Percentiles rank a stretch among this genome's conserved stretches.
Evolutionary conservation across 805 yeast species (phyloP).

Genomic region (Candida koratica): DNA sequence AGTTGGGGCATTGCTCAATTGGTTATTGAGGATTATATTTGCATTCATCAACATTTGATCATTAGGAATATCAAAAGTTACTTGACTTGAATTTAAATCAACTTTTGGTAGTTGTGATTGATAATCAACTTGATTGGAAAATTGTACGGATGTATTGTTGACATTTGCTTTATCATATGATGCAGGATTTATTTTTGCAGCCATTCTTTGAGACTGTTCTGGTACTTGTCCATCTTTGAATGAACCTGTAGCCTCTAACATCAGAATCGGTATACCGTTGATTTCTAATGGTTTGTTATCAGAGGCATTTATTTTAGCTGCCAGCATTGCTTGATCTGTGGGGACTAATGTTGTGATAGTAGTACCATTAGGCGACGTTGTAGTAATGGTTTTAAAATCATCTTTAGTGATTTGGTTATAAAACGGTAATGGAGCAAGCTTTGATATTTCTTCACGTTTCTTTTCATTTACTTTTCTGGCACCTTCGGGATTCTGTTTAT

Average conservation of each 20-base stretch:
- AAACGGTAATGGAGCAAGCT: slow-evolving; percentile 75
- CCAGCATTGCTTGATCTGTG: slow-evolving; percentile 68
- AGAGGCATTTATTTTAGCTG: slow-evolving; percentile 52
- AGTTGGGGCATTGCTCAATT: slow-evolving; percentile 6
- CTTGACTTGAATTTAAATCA: slow-evolving; percentile 6
- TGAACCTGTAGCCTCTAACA: slow-evolving; percentile 77
- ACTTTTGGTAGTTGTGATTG: slow-evolving; percentile 5
- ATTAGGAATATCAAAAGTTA: slow-evolving; percentile 12
- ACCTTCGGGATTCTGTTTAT: slow-evolving; percentile 19
- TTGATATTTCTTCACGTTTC: slow-evolving; percentile 17
- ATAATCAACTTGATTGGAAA: not conserved
- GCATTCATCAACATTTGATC: slow-evolving; percentile 11
- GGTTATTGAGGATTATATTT: slow-evolving; percentile 10
- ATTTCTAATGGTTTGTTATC: slow-evolving; percentile 52
- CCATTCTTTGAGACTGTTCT: not conserved
- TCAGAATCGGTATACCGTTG: slow-evolving; percentile 63
- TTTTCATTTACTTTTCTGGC: slow-evolving; percentile 6
- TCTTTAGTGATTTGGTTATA: slow-evolving; percentile 88
- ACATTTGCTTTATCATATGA: not conserved
- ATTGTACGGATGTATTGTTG: not conserved
- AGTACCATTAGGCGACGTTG: slow-evolving; percentile 90
- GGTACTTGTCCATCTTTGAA: slow-evolving; percentile 11
- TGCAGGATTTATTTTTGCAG: not conserved
- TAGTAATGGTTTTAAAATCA: slow-evolving; percentile 78
- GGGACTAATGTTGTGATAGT: slow-evolving; percentile 87